A percentile compares a stretch with the other conserved stretches of the same genome.
Conservation (phyloP, 176 grass and related monocot species). For the Calamus simplicifolius region DNA sequence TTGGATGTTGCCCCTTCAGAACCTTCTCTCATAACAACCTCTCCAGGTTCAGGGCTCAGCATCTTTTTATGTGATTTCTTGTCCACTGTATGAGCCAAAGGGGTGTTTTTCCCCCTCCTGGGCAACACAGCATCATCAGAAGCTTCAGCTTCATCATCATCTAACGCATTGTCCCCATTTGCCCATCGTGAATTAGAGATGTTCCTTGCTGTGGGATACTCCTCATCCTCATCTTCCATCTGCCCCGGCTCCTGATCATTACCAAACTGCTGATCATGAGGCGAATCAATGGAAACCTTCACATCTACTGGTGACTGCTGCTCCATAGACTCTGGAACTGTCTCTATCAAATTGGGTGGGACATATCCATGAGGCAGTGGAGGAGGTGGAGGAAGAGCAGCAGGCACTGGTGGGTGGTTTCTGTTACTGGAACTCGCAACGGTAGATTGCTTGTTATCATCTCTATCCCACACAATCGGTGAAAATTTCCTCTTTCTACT, state of each 20-base stretch:
- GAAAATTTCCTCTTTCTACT: slow-evolving; percentile 68
- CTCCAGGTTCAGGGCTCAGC: slow-evolving; percentile 39
- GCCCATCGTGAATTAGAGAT: slow-evolving; percentile 81
- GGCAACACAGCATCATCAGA: slow-evolving; percentile 14
- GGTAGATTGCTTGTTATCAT: slow-evolving; percentile 21
- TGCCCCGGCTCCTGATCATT: neutral
- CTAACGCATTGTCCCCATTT: slow-evolving; percentile 18
- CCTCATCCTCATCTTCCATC: slow-evolving; percentile 41
- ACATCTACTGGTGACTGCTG: slow-evolving; percentile 17
- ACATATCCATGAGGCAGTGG: slow-evolving; percentile 14
- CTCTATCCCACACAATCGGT: slow-evolving; percentile 39
- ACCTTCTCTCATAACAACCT: slow-evolving; percentile 28
- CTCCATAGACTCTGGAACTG: neutral
- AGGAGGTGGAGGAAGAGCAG: slow-evolving; percentile 35
- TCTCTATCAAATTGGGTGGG: neutral
- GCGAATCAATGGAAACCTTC: slow-evolving; percentile 25
- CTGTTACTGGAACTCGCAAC: slow-evolving; percentile 9
- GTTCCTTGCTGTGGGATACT: slow-evolving; percentile 32
- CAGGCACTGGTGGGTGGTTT: neutral
- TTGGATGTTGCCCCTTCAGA: slow-evolving; percentile 31
- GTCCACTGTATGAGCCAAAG: slow-evolving; percentile 19
- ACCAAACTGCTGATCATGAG: slow-evolving; percentile 16
- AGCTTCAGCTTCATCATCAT: slow-evolving; percentile 23
- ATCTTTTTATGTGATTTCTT: slow-evolving; percentile 21
- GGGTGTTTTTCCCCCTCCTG: slow-evolving; percentile 31